Base-by-base conservation (phyloP, 352 stramenopile species). In the Plasmopara halstedii region DNA sequence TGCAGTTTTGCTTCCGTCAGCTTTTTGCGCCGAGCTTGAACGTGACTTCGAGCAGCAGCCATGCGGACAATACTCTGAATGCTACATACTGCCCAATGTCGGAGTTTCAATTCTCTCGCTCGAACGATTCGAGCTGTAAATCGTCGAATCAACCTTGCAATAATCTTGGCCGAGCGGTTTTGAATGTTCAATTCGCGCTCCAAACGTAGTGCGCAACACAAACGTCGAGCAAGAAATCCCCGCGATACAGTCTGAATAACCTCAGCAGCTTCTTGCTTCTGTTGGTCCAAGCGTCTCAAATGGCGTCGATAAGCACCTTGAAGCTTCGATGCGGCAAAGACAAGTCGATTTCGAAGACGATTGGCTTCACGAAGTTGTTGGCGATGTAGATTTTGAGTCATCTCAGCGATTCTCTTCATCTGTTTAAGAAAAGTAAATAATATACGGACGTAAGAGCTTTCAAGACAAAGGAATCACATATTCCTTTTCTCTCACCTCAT, bases 321-420 rank as follows among this genome's bases (percentile, higher is more conserved):
- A 8, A 91, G 67, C 4, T 66, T 53, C 10, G 57, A 62, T 0
- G 74, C 73, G 5, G 73, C 65, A 35, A 70, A 75, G 29, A 71
- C 56, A 2, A 85, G 45, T 39, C 67, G 76, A 48, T 59, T 73
- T 9, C 62, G 62, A 40, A 91, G 37, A 0, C 80, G 67, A n/a
- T 73, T 81, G 4, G 68, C 77, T 42, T 88, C 80, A 10, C 80
- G 68, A 22, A 71, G 50, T 43, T 91, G 73, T 48, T 85, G 72
- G 1, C 73, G 65, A 32, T 86, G 74, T 5, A 91, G 47, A 43
- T 61, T 67, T 51, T 73, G 59, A 8, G 76, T 85, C 39, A 88
- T 80, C 15, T 76, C 68, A 32, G 85, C 59, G 2, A 88, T 78
- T 53, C 86, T 88, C 43, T 73, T 73, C 70, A 91, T 87, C 75